phyloP scores from a whole-genome alignment of 768 basidiomycete species.

The Xerocomellus amylosporus region DNA sequence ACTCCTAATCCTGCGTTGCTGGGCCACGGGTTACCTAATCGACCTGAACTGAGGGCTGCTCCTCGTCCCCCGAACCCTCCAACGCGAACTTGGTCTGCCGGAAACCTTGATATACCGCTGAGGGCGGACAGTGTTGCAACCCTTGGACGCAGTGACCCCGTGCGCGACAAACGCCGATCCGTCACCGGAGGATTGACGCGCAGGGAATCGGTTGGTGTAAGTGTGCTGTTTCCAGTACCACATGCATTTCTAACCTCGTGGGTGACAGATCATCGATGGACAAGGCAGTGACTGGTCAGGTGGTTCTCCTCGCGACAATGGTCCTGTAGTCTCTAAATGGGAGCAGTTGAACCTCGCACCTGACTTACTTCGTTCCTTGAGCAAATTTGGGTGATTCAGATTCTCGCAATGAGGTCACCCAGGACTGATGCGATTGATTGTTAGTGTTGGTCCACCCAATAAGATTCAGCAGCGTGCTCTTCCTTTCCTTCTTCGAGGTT shows the following conservation, averaged over 20 bases:
- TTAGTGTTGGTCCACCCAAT: constrained; percentile 93
- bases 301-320: constrained; percentile 60
- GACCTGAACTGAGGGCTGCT: constrained; percentile 59
- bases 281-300: constrained; percentile 55
- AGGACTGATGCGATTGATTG: constrained; percentile 12
- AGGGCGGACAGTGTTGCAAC: constrained; percentile 44
- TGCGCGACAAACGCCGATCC: constrained; percentile 74
- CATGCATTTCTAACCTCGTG: constrained; percentile 15
- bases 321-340: constrained; percentile 91
- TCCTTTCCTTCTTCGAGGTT: constrained; percentile 89
- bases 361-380: constrained; percentile 83
- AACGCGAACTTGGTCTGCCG: constrained; percentile 82
- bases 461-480: constrained; percentile 98
- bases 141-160: constrained; percentile 38
- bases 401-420: constrained; percentile 5
- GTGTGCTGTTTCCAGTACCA: constrained; percentile 27
- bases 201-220: constrained; percentile 72
- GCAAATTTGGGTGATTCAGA: constrained; percentile 83
- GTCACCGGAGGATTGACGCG: constrained; percentile 59
- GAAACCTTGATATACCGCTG: constrained; percentile 70
- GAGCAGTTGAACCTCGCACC: constrained; percentile 85
- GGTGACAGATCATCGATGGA: constrained; percentile 49
- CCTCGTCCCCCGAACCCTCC: constrained; percentile 67
- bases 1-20: constrained; percentile 41
- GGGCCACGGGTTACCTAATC: constrained; percentile 60